These are phyloP conservation scores for Tolypocladium endophyticum DNA, from an alignment of 2,329 filamentous ascomycete genomes.

Conservation along the genomic window DNA sequence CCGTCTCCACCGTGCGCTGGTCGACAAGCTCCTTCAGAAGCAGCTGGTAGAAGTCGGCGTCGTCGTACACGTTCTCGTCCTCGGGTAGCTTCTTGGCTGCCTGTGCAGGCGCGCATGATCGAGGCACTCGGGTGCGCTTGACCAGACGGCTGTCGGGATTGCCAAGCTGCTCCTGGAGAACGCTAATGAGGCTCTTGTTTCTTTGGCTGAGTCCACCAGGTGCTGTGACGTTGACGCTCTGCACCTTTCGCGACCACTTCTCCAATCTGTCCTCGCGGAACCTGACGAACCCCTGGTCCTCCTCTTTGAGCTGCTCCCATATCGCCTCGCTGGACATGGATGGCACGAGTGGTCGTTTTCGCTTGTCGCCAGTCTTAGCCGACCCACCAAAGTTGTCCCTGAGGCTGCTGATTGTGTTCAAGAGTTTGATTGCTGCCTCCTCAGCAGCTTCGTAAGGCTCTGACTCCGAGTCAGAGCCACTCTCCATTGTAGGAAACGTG, in stretches of 20 bases:
- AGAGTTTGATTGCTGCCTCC: constrained; percentile 72
- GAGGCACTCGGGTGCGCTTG: constrained; percentile 57
- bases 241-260: constrained; percentile 75
- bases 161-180: constrained; percentile 58
- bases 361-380: constrained; percentile 46
- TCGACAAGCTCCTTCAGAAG: constrained; percentile 89
- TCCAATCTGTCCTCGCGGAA: constrained; percentile 66
- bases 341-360: constrained; percentile 42
- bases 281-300: constrained; percentile 48
- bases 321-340: constrained; percentile 54
- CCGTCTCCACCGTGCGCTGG: constrained; percentile 65
- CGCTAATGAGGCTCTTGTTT: constrained; percentile 44
- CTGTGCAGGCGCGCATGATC: constrained; percentile 68
- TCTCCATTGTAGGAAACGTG: constrained; percentile 46
- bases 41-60: constrained; percentile 88
- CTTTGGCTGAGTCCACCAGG: constrained; percentile 15
- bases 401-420: constrained; percentile 67
- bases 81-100: constrained; percentile 45
- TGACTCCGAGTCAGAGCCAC: constrained; percentile 24
- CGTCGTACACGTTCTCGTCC: constrained; percentile 68
- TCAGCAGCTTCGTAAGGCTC: constrained; percentile 67
- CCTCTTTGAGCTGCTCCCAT: constrained; percentile 59
- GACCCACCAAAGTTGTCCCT: constrained; percentile 48
- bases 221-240: constrained; percentile 32
- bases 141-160: constrained; percentile 53